Conservation (phyloP, 352 stramenopile species). For the Elongisporangium undulatum region DNA sequence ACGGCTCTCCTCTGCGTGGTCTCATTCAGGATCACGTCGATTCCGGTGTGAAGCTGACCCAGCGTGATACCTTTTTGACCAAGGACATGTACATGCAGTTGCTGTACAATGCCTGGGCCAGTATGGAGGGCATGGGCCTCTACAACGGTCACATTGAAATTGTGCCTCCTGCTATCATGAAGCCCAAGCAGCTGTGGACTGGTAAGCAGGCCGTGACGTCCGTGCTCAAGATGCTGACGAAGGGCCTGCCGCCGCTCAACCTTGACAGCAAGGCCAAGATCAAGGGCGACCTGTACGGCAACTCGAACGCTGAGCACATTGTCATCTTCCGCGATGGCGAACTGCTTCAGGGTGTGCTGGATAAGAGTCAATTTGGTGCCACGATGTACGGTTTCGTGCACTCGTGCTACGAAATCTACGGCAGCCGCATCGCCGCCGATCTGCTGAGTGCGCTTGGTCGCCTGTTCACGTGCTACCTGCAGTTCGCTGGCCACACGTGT, state of each 20-base stretch:
- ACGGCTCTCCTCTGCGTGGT: conserved; percentile 96
- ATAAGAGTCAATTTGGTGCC: conserved; percentile 99
- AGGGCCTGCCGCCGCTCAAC: conserved; percentile 88
- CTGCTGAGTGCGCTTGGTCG: conserved; percentile 81
- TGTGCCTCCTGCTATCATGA: conserved; percentile 96
- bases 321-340: conserved; percentile 96
- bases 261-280: conserved; percentile 97
- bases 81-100: conserved; percentile 99
- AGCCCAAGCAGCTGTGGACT: conserved; percentile 97
- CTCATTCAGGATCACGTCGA: conserved; percentile 99
- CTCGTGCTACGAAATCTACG: conserved; percentile 92
- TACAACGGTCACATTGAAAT: conserved; percentile 92
- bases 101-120: conserved; percentile 93
- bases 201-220: conserved; percentile 99
- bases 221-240: conserved; percentile 93
- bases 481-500: conserved; percentile 98
- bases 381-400: conserved; percentile 98
- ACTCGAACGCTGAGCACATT: conserved; percentile 93
- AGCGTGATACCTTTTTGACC: conserved; percentile 97
- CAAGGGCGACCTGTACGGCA: conserved; percentile 93
- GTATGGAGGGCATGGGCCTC: conserved; percentile 90
- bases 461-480: conserved; percentile 97
- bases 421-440: conserved; percentile 75
- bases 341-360: conserved; percentile 95
- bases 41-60: conserved; percentile 97